Conservation (phyloP, 2,329 filamentous ascomycete genomes). For the Claviceps sp. region DNA sequence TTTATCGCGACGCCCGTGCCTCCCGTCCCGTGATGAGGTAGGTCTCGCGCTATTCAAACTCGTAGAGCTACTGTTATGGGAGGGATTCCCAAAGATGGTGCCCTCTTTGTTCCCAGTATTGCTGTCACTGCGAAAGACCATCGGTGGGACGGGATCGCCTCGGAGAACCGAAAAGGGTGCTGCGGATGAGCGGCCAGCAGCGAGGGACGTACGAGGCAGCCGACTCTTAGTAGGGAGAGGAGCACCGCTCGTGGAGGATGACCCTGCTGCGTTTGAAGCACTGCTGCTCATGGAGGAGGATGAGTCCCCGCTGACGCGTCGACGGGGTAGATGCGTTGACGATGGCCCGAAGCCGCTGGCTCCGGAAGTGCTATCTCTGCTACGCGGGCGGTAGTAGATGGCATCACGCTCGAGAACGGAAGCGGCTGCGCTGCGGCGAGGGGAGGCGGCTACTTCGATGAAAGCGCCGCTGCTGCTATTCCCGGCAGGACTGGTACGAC, state of each 20-base stretch:
- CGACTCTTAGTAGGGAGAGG: slow-evolving; percentile 20
- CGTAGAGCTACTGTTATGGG: background rate
- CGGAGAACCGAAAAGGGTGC: slow-evolving; percentile 8
- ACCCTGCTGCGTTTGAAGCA: slow-evolving; percentile 3
- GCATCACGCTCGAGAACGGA: slow-evolving; percentile 28
- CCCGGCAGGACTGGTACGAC: slow-evolving; percentile 19
- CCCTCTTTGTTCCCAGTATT: slow-evolving; percentile 28
- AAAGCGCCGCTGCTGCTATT: slow-evolving; percentile 20
- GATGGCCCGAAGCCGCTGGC: background rate
- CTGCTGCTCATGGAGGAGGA: slow-evolving; percentile 12
- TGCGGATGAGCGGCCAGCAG: slow-evolving; percentile 13
- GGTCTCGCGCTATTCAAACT: background rate
- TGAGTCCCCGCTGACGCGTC: slow-evolving; percentile 27
- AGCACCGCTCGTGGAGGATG: background rate
- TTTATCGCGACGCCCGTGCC: background rate
- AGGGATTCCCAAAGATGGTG: background rate
- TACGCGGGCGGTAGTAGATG: slow-evolving; percentile 27
- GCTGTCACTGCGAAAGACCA: slow-evolving; percentile 25
- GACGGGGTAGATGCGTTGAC: slow-evolving; percentile 27
- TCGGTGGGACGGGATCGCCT: slow-evolving; percentile 12
- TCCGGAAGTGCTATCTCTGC: slow-evolving; percentile 20
- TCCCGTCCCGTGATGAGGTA: slow-evolving; percentile 2
- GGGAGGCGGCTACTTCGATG: slow-evolving; percentile 40
- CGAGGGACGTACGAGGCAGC: slow-evolving; percentile 24
- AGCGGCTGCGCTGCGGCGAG: slow-evolving; percentile 19